Evolutionary conservation across 495 filamentous ascomycete genomes (phyloP).

Genomic region (Talaromyces trachyspermus): DNA sequence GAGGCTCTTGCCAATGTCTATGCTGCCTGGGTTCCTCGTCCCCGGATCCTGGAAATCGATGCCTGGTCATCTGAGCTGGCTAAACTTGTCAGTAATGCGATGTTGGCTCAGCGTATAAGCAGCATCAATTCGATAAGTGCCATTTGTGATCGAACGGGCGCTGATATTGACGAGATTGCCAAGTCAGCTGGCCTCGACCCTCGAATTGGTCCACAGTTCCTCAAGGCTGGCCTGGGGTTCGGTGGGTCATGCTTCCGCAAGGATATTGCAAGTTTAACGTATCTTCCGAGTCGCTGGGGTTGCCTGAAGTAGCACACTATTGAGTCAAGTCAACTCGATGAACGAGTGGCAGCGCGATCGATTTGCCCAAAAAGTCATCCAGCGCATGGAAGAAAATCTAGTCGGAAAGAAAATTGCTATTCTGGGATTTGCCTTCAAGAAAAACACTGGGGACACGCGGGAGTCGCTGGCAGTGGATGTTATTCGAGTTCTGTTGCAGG

Average conservation of each 20-base stretch:
- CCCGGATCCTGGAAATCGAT: conserved; percentile 63
- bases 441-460: conserved; percentile 70
- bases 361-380: conserved; percentile 56
- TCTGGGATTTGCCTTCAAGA: conserved; percentile 78
- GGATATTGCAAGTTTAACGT: conserved; percentile 69
- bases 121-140: conserved; percentile 76
- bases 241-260: conserved; percentile 83
- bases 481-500: conserved; percentile 55
- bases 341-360: conserved; percentile 71
- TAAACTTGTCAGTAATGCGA: conserved; percentile 74
- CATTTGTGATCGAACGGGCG: conserved; percentile 72
- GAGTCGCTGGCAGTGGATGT: conserved; percentile 65
- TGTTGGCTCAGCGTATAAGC: conserved; percentile 77
- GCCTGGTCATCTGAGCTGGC: conserved; percentile 74
- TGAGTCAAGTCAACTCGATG: conserved; percentile 64
- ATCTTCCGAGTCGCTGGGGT: conserved; percentile 63
- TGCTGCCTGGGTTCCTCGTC: conserved; percentile 58
- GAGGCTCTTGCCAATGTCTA: conserved; percentile 58
- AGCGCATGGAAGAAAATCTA: conserved; percentile 60
- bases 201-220: conserved; percentile 63
- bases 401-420: conserved; percentile 65
- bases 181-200: conserved; percentile 62
- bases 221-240: conserved; percentile 73
- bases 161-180: conserved; percentile 66
- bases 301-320: conserved; percentile 69